These are phyloP conservation scores for Epichloe festucae DNA, from an alignment of 2,329 filamentous ascomycete species.

Conservation along the genomic window DNA sequence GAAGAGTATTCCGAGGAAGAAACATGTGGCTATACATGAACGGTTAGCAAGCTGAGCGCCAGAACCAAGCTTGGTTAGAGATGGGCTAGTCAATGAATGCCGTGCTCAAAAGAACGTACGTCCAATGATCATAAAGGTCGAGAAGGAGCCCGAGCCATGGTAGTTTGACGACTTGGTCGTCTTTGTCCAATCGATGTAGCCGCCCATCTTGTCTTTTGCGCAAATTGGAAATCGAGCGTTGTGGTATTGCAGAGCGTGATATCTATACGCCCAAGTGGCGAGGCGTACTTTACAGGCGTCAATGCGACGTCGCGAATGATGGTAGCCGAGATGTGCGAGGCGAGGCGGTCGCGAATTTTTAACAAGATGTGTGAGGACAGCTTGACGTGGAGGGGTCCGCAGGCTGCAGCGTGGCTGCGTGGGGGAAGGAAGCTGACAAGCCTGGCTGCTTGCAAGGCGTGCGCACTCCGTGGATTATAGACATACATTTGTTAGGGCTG, in stretches of 20 bases:
- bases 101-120: slow-evolving; percentile 45
- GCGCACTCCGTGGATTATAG: too few species aligned
- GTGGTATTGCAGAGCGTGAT: background rate
- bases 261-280: background rate
- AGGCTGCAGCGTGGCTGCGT: background rate
- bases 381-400: background rate
- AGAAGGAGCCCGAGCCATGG: slow-evolving; percentile 60
- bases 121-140: slow-evolving; percentile 92
- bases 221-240: background rate
- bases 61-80: background rate
- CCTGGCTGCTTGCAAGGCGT: background rate
- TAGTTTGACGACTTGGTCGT: slow-evolving; percentile 44
- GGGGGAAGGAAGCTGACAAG: too few species aligned
- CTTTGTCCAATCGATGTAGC: slow-evolving; percentile 41
- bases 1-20: slow-evolving; percentile 98
- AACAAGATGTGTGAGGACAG: background rate
- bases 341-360: background rate
- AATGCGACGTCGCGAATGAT: background rate
- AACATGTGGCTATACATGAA: slow-evolving; percentile 59
- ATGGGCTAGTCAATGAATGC: slow-evolving; percentile 2
- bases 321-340: background rate
- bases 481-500: too few species aligned
- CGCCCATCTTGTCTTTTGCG: slow-evolving; percentile 15
- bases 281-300: background rate
- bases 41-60: background rate